Evolutionary conservation across 2,329 filamentous ascomycete species (phyloP), one percentile per base, ranked within the genome.

Genomic region (Oidium heveae): DNA sequence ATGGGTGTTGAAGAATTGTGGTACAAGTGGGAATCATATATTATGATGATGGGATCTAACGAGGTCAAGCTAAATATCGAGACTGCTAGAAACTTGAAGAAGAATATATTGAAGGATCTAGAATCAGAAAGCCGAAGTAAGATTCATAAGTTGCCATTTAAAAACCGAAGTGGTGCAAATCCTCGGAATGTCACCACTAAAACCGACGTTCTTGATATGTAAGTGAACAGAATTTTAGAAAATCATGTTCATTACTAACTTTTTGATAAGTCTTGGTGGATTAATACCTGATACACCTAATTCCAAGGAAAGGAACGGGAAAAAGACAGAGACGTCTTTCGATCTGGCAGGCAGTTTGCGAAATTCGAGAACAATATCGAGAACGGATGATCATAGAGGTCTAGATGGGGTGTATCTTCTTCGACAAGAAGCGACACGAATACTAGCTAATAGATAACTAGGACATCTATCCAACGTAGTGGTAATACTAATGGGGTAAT

Each of bases 21-120:
- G 68, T 95, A 86, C 77, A 96, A 96, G 74, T 98, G 91, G 91
- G 91, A 98, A 68, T 89, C 87, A 0, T 96, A 95, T 72, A 88
- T 84, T 67, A 82, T 98, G 66, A 94, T 89, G 68, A 87, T 96
- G 80, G 86, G 88, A 24, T 71, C 78, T 51, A 86, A 93, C 55
- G 83, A 86, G 56, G 80, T 80, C 58, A 80, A 74, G 57, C 69
- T 85, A 57, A 77, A 82, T 51, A 72, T 93, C 44, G 76, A 82
- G 39, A 82, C 76, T 0, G 76, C 85, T 49, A 76, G 82, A 46
- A 77, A 79, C 55, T 83, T 98, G 65, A 94, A 94, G 67, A 84
- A 86, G 64, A 82, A 85, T 63, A 74, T 95, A 8, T 86, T 89
- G 64, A 87, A 95, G 62, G 74, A 77, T 39, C 70, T 96, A 54